Evolutionary conservation across 768 basidiomycete genomes (phyloP), one percentile per base, ranked within the genome.

Genomic region (Tricholoma hemisulphureum): DNA sequence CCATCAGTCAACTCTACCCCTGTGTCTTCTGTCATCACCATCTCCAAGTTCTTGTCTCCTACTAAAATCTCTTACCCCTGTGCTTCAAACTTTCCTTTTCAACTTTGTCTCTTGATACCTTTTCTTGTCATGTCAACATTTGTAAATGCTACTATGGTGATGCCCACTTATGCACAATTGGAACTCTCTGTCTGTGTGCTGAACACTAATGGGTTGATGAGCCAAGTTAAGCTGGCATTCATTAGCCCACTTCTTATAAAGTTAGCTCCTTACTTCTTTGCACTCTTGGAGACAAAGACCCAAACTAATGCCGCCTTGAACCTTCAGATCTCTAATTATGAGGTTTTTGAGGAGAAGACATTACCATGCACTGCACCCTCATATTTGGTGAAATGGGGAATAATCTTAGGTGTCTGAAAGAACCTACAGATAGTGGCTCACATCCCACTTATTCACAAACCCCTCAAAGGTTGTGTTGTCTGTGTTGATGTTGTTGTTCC

Each of bases 401-500:
- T 57, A 6, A 49, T 57, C 9, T 14, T 57, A 26, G 56, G 56
- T 11, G 28, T 57, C 41, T 37, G 3, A 37, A 37, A n/a, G n/a
- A n/a, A n/a, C n/a, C n/a, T n/a, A n/a, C n/a, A n/a, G n/a, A n/a
- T n/a, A n/a, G n/a, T n/a, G 7, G 35, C 56, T 5, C 24, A 24
- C 3, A 16, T 57, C 11, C 24, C 49, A 1, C 11, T 57, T 10
- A 24, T 18, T 18, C 35, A 51, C 10, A 16, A 14, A 14, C 39
- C 49, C 8, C 29, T 63, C 10, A 50, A 61, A 9, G 60, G 60
- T 4, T 18, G 60, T 18, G 63, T 63, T 0, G 51, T 59, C 2
- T 41, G 43, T 1, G 13, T 62, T 18, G 63, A 61, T 0, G 51
- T 59, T 6, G 41, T 43, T 1, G 13, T 62, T 3, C 46, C 58